Evolutionary conservation across 1,284 basidiomycete genomes (phyloP).

Genomic region (Cutaneotrichosporon cavernicola): DNA sequence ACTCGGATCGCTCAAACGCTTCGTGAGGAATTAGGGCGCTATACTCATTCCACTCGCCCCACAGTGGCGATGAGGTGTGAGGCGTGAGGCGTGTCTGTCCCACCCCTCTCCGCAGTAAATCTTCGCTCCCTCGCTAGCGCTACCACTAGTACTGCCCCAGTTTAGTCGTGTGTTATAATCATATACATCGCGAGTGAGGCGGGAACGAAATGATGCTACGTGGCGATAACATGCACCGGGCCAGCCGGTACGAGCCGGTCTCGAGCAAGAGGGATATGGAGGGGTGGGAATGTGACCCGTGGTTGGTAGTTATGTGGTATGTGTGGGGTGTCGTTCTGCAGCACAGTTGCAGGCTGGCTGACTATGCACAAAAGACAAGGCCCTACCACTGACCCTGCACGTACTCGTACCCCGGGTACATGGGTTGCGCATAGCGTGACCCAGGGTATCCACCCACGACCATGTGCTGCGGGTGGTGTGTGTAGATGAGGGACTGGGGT

Average conservation of each 20-base stretch:
- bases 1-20: neutral
- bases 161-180: constrained; percentile 12
- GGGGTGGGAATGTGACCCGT: neutral
- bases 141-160: neutral
- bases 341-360: constrained; percentile 4
- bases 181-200: constrained; percentile 18
- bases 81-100: too few relatives aligned
- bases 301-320: neutral
- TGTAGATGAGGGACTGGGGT: constrained; percentile 6
- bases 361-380: neutral
- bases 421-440: neutral
- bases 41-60: neutral
- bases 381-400: constrained; percentile 22
- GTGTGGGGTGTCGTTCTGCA: neutral
- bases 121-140: neutral
- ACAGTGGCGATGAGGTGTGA: too few relatives aligned
- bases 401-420: constrained; percentile 22
- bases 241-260: constrained; percentile 9
- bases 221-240: constrained; percentile 10
- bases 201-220: constrained; percentile 13
- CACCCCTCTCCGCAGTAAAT: neutral
- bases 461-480: constrained; percentile 11
- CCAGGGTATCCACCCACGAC: constrained; percentile 11
- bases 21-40: neutral
- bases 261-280: constrained; percentile 6